Evolutionary conservation across 495 filamentous ascomycete genomes (phyloP), one percentile per base, ranked within the genome.

Genomic region (Talaromyces trachyspermus): DNA sequence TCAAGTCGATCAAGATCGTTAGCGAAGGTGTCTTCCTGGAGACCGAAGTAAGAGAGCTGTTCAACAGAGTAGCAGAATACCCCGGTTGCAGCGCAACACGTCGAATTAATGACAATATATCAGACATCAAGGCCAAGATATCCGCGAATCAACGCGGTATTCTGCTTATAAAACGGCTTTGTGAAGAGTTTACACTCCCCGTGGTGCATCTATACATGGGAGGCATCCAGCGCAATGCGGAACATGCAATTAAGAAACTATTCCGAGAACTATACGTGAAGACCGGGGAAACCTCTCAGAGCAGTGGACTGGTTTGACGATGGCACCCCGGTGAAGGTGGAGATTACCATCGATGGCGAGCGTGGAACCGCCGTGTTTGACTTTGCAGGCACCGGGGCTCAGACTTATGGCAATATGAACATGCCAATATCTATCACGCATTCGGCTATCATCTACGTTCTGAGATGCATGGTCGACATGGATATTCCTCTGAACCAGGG

Each of bases 101-200:
- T 24, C 95, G 92, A 61, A 72, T 98, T 8, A 84, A 81, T 10
- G 92, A 98, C 59, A 98, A 98, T 57, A 70, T 98, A 58, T 95
- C 94, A 46, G 92, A 98, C 61, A 78, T 98, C 23, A 92, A 95
- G 62, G 92, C 92, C 0, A 92, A 98, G 57, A 85, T 97, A 17
- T 91, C 94, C 0, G 89, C 91, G 11, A 97, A 98, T 63, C 86
- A 94, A 53, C 95, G 95, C 49, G 92, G 92, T 23, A 97, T 98
- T 50, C 86, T 80, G 15, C 76, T 98, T 14, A 97, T 98, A 49
- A 80, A 81, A 49, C 69, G 73, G 0, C 71, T 98, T 1, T 95
- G 97, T 53, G 75, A 78, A 15, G 94, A 97, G 49, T 98, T 97
- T 53, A 86, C 89, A 17, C 84, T 92, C 50, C 78, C 85, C 2